These are phyloP conservation scores for Neospora caninum DNA, from an alignment of 169 alveolate species.

Conservation along the genomic window DNA sequence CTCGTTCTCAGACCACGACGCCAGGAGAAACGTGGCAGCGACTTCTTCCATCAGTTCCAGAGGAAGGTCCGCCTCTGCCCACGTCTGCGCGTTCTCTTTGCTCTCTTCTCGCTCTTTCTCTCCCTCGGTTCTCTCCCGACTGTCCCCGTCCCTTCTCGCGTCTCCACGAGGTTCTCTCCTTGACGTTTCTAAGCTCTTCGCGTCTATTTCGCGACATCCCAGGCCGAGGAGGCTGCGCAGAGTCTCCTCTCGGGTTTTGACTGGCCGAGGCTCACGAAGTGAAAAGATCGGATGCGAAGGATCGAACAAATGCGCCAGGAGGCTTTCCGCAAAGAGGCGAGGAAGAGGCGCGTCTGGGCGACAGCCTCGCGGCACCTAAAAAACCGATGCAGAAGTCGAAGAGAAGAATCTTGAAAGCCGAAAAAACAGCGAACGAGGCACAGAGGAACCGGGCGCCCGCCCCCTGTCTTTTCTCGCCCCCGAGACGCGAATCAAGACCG, in stretches of 20 bases:
- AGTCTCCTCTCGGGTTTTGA: not conserved
- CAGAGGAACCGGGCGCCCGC: too few relatives aligned
- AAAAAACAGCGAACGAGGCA: not conserved
- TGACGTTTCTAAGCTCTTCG: too few relatives aligned
- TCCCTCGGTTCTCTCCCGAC: not conserved
- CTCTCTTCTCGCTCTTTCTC: not conserved
- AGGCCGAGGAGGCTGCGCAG: not conserved
- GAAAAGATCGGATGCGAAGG: not conserved
- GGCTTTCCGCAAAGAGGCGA: not conserved
- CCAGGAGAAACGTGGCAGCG: not conserved
- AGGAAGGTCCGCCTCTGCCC: not conserved
- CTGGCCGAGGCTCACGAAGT: not conserved
- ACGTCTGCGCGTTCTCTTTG: not conserved
- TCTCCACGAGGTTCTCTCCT: too few relatives aligned
- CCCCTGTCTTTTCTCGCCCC: too few relatives aligned
- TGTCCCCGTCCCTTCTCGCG: too few relatives aligned
- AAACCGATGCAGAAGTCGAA: not conserved
- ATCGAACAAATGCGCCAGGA: slow-evolving; percentile 9
- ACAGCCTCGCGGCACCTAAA: not conserved
- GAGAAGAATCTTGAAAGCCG: not conserved
- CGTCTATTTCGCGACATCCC: too few relatives aligned
- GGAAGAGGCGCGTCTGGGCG: not conserved
- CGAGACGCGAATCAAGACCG: not conserved
- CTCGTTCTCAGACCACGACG: not conserved
- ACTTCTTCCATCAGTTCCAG: not conserved